Conservation (phyloP, 2,329 filamentous ascomycete genomes). For the Leptographium flavum region DNA sequence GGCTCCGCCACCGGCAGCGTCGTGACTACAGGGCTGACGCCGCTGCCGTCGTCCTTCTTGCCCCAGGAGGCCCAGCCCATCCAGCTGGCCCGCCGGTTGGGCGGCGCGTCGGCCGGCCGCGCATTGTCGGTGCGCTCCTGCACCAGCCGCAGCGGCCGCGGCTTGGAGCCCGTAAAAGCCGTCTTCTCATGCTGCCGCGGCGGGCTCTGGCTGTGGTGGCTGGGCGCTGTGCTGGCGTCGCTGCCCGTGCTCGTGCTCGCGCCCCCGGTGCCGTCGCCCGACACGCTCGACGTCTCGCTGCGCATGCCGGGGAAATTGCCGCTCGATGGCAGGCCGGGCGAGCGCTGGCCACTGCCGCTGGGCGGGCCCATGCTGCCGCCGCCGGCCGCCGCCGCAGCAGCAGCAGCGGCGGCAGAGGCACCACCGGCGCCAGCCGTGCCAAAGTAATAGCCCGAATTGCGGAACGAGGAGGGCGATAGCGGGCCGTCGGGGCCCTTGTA, state of each 20-base stretch:
- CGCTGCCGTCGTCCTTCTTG: conserved; percentile 30
- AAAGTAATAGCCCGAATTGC: conserved; percentile 49
- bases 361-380: conserved; percentile 26
- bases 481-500: conserved; percentile 58
- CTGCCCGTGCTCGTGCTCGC: conserved; percentile 11
- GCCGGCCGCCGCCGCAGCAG: conserved; percentile 26
- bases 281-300: conserved; percentile 49
- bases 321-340: conserved; percentile 23
- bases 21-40: neutral
- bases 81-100: conserved; percentile 50
- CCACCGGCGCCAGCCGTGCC: neutral
- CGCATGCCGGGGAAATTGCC: conserved; percentile 62
- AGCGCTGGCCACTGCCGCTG: conserved; percentile 27
- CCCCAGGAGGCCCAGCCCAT: conserved; percentile 41
- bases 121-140: conserved; percentile 53
- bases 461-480: conserved; percentile 39
- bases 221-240: conserved; percentile 32
- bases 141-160: conserved; percentile 74
- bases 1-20: conserved; percentile 1
- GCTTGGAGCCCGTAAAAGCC: conserved; percentile 54
- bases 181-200: conserved; percentile 41
- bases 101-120: conserved; percentile 23
- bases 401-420: neutral
- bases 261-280: conserved; percentile 48
- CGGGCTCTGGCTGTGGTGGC: conserved; percentile 25